Percentiles rank a stretch among this genome's conserved stretches.
Conservation (phyloP, 768 basidiomycete genomes). For the Austroboletus eburneus region DNA sequence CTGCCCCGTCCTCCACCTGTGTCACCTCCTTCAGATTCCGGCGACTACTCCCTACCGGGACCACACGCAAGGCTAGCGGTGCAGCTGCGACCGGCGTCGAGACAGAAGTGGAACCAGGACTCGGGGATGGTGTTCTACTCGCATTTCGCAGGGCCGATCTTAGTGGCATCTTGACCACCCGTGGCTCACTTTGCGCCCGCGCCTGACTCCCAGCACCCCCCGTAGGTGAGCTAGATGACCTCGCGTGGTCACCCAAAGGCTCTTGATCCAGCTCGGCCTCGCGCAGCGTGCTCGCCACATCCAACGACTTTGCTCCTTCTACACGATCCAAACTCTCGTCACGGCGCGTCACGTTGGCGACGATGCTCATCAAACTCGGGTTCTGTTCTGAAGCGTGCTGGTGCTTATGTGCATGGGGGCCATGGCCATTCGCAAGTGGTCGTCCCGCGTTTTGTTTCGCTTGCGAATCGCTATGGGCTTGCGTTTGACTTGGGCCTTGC, state of each 20-base stretch:
- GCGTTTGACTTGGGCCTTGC: too few relatives aligned
- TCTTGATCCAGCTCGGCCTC: not conserved
- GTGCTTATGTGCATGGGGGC: slow-evolving; percentile 3
- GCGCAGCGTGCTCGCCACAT: slow-evolving; percentile 19
- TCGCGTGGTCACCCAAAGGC: too few relatives aligned
- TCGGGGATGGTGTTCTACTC: slow-evolving; percentile 49
- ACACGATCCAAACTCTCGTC: slow-evolving; percentile 27
- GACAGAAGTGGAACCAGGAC: too few relatives aligned
- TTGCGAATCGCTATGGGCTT: not conserved
- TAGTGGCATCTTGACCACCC: too few relatives aligned
- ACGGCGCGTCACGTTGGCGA: slow-evolving; percentile 52
- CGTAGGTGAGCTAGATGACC: too few relatives aligned
- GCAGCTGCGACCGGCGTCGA: not conserved
- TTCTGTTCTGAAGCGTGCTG: too few relatives aligned
- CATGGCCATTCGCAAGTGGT: slow-evolving; percentile 12
- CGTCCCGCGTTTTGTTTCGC: slow-evolving; percentile 6
- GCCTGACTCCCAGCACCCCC: too few relatives aligned
- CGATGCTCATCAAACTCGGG: slow-evolving; percentile 61
- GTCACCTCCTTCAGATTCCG: too few relatives aligned
- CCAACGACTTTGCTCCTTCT: slow-evolving; percentile 18
- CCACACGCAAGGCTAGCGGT: too few relatives aligned
- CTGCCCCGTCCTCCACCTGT: too few relatives aligned
- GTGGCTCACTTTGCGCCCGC: too few relatives aligned
- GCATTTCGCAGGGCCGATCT: slow-evolving; percentile 58
- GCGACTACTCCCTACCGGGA: too few relatives aligned